phyloP scores from a whole-genome alignment of 2,329 filamentous ascomycete genomes.

The Colletotrichum lindemuthianum region DNA sequence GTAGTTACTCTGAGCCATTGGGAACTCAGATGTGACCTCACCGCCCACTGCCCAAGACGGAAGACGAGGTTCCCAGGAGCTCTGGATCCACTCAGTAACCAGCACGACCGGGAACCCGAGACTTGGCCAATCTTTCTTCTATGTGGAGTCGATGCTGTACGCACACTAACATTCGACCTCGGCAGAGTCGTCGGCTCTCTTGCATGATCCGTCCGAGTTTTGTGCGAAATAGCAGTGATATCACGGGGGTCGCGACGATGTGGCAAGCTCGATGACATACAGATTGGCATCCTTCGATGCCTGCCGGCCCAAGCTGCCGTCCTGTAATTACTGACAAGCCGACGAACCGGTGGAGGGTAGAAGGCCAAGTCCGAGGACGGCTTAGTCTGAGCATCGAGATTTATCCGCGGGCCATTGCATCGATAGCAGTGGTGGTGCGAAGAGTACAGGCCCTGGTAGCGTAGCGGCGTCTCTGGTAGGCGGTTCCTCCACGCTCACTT shows the following conservation, averaged over 20 bases:
- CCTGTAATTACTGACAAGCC: too few species aligned
- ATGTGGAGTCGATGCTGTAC: too few species aligned
- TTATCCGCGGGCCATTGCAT: not conserved
- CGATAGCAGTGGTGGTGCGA: not conserved
- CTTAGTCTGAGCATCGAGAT: conserved; percentile 14
- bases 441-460: not conserved
- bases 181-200: conserved; percentile 19
- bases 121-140: conserved; percentile 4
- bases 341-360: not conserved
- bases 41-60: conserved; percentile 1
- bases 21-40: conserved; percentile 17
- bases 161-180: conserved; percentile 10
- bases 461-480: conserved; percentile 17
- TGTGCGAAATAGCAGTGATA: conserved; percentile 27
- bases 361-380: not conserved
- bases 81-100: conserved; percentile 11
- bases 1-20: conserved; percentile 12
- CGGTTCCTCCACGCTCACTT: conserved; percentile 9
- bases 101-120: conserved; percentile 2
- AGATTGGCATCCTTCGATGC: too few species aligned
- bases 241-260: conserved; percentile 12
- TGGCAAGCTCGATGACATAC: not conserved
- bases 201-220: conserved; percentile 1
- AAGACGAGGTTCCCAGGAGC: conserved; percentile 6
- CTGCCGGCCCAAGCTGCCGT: too few species aligned